Conservation (phyloP, 495 filamentous ascomycete species). For the Talaromyces ruber region DNA sequence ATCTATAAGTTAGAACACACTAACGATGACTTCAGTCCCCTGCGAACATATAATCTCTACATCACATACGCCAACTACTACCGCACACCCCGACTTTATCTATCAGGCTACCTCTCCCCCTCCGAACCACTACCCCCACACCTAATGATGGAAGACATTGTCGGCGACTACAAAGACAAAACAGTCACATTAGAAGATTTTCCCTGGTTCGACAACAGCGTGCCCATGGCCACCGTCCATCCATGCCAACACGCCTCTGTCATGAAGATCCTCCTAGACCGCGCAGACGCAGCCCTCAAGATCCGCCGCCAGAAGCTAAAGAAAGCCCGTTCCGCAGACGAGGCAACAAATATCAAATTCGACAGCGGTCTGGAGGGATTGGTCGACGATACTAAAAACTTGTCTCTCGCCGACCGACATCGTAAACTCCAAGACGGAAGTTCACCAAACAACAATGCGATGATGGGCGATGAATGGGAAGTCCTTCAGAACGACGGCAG, state of each 20-base stretch:
- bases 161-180: constrained; percentile 99
- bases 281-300: constrained; percentile 88
- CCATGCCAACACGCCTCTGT: constrained; percentile 90
- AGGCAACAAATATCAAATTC: constrained; percentile 48
- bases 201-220: constrained; percentile 69
- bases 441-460: constrained; percentile 30
- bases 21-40: constrained; percentile 44
- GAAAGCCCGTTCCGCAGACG: constrained; percentile 35
- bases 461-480: constrained; percentile 74
- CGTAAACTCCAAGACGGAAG: constrained; percentile 35
- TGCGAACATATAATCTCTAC: constrained; percentile 93
- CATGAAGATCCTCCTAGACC: constrained; percentile 96
- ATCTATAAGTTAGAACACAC: not conserved
- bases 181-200: constrained; percentile 98
- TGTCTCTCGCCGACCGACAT: constrained; percentile 30
- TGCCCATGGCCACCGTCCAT: constrained; percentile 95
- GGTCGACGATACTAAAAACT: constrained; percentile 48
- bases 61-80: constrained; percentile 97
- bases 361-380: constrained; percentile 54
- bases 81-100: constrained; percentile 89
- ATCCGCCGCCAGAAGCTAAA: constrained; percentile 74
- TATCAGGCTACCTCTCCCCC: constrained; percentile 79
- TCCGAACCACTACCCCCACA: constrained; percentile 79
- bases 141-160: constrained; percentile 98
- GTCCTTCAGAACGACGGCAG: constrained; percentile 53